Conservation (phyloP, 805 yeast species). For the Myxozyma neglecta region DNA sequence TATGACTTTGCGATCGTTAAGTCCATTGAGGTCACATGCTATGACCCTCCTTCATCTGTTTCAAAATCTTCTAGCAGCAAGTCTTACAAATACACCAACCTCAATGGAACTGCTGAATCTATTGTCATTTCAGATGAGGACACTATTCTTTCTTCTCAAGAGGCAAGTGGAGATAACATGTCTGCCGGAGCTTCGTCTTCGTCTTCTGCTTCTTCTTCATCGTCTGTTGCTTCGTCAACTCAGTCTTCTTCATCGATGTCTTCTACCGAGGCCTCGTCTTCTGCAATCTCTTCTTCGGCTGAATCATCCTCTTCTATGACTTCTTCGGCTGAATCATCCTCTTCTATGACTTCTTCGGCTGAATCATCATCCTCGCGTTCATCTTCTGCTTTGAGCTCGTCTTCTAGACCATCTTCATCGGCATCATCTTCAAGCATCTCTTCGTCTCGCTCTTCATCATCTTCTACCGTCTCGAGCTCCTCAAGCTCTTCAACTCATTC, state of each 20-base stretch:
- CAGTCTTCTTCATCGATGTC: conserved; percentile 14
- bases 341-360: conserved; percentile 11
- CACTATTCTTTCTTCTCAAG: conserved; percentile 59
- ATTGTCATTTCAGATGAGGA: conserved; percentile 63
- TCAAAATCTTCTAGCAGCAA: conserved; percentile 45
- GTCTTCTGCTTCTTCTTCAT: conserved; percentile 11
- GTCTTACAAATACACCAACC: conserved; percentile 56
- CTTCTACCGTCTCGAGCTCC: not conserved
- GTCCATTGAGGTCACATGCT: conserved; percentile 62
- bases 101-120: conserved; percentile 50
- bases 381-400: not conserved
- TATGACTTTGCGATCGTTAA: conserved; percentile 71
- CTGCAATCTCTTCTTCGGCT: conserved; percentile 10
- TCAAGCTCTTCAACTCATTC: not conserved
- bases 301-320: conserved; percentile 9
- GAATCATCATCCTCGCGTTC: conserved; percentile 14
- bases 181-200: conserved; percentile 40
- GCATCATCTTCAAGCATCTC: not conserved
- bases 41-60: conserved; percentile 66
- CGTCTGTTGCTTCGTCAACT: conserved; percentile 15
- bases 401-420: not conserved
- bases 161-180: conserved; percentile 67
- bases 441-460: not conserved
- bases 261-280: conserved; percentile 8
- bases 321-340: conserved; percentile 5